Percentiles rank a stretch among this genome's conserved stretches.
phyloP scores from a whole-genome alignment of 2,329 filamentous ascomycete species.

The Ophiostoma angusticollis region DNA sequence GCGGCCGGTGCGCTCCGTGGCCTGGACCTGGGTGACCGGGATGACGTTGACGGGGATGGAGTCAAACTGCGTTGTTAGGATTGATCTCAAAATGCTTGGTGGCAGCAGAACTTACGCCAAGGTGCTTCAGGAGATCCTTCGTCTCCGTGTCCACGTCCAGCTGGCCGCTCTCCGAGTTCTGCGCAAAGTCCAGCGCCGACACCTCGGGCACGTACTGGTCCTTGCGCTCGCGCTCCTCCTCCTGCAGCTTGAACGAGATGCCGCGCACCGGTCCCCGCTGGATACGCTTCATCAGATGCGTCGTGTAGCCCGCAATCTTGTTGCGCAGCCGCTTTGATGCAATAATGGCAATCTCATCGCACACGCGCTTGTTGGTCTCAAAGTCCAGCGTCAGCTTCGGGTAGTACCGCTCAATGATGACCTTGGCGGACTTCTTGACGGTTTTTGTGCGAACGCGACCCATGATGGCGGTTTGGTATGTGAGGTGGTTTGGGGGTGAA shows the following conservation, averaged over 20 bases:
- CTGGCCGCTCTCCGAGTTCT: slow-evolving; percentile 84
- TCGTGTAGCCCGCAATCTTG: slow-evolving; percentile 98
- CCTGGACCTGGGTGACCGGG: slow-evolving; percentile 77
- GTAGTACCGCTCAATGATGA: slow-evolving; percentile 98
- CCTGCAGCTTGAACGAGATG: slow-evolving; percentile 99
- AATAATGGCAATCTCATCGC: slow-evolving; percentile 99
- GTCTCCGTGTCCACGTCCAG: slow-evolving; percentile 95
- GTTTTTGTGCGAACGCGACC: slow-evolving; percentile 60
- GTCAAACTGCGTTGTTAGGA: slow-evolving; percentile 63
- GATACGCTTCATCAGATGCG: slow-evolving; percentile 99
- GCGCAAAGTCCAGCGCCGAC: slow-evolving; percentile 94
- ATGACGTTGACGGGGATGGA: slow-evolving; percentile 94
- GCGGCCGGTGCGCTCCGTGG: slow-evolving; percentile 55
- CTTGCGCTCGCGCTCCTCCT: slow-evolving; percentile 99
- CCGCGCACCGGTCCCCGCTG: slow-evolving; percentile 97
- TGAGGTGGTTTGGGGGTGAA: slow-evolving; percentile 18
- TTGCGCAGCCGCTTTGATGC: slow-evolving; percentile 98
- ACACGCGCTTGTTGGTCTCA: slow-evolving; percentile 81
- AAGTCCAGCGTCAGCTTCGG: slow-evolving; percentile 98
- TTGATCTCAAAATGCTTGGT: not conserved
- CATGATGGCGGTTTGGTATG: slow-evolving; percentile 43
- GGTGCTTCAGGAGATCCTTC: slow-evolving; percentile 97
- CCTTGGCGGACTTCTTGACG: slow-evolving; percentile 78
- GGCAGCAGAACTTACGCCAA: slow-evolving; percentile 63
- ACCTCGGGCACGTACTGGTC: slow-evolving; percentile 99